Evolutionary conservation across 768 basidiomycete genomes (phyloP).

Genomic region (Russula earlei): DNA sequence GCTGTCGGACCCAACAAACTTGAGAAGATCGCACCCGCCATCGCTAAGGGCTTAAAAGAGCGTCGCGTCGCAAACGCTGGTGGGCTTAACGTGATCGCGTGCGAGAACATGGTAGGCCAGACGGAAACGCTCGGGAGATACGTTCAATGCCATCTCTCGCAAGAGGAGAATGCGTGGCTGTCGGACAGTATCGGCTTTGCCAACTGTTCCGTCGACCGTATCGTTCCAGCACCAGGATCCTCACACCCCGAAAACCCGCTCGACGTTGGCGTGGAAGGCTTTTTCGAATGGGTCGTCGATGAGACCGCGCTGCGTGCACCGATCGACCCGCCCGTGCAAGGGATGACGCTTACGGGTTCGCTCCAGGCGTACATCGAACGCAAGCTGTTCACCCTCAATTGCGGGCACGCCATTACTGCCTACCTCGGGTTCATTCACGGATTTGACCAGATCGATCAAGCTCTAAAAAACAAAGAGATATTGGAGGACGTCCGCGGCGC

Average conservation of each 20-base stretch:
- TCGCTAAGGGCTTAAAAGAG: slow-evolving; percentile 28
- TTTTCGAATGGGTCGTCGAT: slow-evolving; percentile 35
- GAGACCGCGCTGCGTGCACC: slow-evolving; percentile 24
- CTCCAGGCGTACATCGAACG: slow-evolving; percentile 32
- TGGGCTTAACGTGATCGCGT: slow-evolving; percentile 31
- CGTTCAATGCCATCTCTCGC: slow-evolving; percentile 25
- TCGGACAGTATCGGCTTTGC: slow-evolving; percentile 31
- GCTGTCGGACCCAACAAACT: slow-evolving; percentile 31
- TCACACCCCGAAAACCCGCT: slow-evolving; percentile 22
- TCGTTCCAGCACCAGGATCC: slow-evolving; percentile 22
- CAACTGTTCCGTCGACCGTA: slow-evolving; percentile 35
- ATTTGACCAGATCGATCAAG: slow-evolving; percentile 26
- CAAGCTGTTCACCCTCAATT: slow-evolving; percentile 37
- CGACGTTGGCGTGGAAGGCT: slow-evolving; percentile 34
- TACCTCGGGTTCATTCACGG: slow-evolving; percentile 31
- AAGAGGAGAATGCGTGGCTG: slow-evolving; percentile 26
- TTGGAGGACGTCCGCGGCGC: slow-evolving; percentile 25
- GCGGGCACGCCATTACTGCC: slow-evolving; percentile 32
- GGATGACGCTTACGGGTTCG: slow-evolving; percentile 27
- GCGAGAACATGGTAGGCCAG: slow-evolving; percentile 33
- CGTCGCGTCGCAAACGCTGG: slow-evolving; percentile 22
- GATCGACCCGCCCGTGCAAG: slow-evolving; percentile 24
- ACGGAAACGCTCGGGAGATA: slow-evolving; percentile 26
- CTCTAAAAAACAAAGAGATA: slow-evolving; percentile 27
- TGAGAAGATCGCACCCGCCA: slow-evolving; percentile 27